Conservation (phyloP, 2,329 filamentous ascomycete species). For the Chaetomium strumarium region DNA sequence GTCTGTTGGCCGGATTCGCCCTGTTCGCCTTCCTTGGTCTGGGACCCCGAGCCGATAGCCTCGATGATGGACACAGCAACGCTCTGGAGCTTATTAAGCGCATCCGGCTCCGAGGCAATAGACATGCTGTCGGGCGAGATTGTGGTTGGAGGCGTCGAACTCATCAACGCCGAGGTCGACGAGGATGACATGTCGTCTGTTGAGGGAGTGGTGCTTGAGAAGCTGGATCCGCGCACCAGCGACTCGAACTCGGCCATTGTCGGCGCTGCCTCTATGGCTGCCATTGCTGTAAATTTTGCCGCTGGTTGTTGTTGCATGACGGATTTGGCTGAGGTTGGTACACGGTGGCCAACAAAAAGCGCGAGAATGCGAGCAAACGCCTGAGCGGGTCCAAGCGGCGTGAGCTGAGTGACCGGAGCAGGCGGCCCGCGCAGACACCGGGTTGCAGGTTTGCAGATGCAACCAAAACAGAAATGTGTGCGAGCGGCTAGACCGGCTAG, state of each 20-base stretch:
- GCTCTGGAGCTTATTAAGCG: constrained; percentile 22
- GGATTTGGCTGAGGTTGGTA: not conserved
- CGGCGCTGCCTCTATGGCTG: constrained; percentile 11
- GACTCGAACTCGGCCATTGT: constrained; percentile 21
- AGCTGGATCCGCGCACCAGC: constrained; percentile 26
- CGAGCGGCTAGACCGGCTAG: not conserved
- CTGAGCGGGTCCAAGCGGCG: constrained; percentile 8
- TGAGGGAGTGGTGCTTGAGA: constrained; percentile 26
- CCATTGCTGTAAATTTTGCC: not conserved
- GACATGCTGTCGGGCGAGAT: constrained; percentile 30
- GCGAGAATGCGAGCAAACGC: constrained; percentile 16
- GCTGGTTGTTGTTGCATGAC: not conserved
- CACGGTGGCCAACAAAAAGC: not conserved
- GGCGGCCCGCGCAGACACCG: constrained; percentile 18
- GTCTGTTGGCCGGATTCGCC: constrained; percentile 15
- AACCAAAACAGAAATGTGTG: constrained; percentile 15
- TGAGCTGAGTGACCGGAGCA: constrained; percentile 15
- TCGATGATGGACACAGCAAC: constrained; percentile 17
- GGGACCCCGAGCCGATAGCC: constrained; percentile 15
- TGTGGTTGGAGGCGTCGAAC: constrained; percentile 31
- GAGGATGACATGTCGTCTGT: constrained; percentile 22
- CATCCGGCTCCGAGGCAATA: constrained; percentile 27
- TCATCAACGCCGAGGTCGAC: constrained; percentile 28
- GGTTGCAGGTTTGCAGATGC: constrained; percentile 9
- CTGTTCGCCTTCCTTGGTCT: constrained; percentile 11